Percentiles rank a stretch among this genome's conserved stretches.
These are phyloP conservation scores for Pseudevernia furfuracea DNA, from an alignment of 495 filamentous ascomycete species.

Conservation along the genomic window DNA sequence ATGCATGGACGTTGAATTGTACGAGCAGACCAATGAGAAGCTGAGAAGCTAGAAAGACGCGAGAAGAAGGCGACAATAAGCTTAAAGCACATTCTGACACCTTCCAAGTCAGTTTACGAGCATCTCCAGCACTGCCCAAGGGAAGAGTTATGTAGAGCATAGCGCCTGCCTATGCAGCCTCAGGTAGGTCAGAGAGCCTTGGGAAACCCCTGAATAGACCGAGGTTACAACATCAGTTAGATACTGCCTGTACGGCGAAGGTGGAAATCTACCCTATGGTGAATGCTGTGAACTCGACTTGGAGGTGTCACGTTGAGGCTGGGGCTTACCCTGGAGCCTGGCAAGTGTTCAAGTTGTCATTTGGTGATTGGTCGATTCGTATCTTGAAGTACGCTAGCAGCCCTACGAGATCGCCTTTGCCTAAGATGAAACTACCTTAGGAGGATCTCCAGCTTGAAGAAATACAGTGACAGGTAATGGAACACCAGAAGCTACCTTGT, in stretches of 20 bases:
- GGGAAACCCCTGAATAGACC: too few species aligned
- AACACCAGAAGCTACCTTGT: too few species aligned
- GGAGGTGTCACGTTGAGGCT: too few species aligned
- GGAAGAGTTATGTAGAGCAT: too few species aligned
- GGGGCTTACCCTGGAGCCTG: too few species aligned
- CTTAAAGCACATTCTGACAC: background rate
- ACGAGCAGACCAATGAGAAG: conserved; percentile 6
- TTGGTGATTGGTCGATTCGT: background rate
- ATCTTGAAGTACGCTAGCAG: background rate
- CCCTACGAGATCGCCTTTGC: background rate
- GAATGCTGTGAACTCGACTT: background rate
- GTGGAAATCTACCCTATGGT: too few species aligned
- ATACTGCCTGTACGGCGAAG: too few species aligned
- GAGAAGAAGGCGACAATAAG: background rate
- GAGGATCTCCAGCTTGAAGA: too few species aligned
- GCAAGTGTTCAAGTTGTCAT: background rate
- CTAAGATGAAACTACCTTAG: background rate
- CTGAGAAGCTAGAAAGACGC: background rate
- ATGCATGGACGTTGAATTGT: background rate
- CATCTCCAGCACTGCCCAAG: background rate
- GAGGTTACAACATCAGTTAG: too few species aligned
- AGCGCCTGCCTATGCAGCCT: too few species aligned
- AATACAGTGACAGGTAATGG: too few species aligned
- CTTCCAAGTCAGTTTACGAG: background rate
- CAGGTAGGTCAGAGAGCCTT: too few species aligned